These are phyloP conservation scores for Cercospora sp. DNA, from an alignment of 2,329 filamentous ascomycete genomes.

Conservation along the genomic window DNA sequence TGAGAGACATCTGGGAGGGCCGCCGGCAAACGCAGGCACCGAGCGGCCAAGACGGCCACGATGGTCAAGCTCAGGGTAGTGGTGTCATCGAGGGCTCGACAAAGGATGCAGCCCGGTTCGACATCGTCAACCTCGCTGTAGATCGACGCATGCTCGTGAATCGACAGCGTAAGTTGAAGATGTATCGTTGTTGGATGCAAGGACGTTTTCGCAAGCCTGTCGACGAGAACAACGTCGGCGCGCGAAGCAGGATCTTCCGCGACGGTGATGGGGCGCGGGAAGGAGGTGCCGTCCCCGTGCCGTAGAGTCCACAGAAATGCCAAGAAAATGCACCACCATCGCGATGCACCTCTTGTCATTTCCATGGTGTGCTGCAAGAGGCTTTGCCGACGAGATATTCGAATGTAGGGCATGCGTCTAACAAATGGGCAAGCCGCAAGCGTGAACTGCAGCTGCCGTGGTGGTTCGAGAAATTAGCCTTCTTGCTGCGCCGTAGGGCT, in stretches of 20 bases:
- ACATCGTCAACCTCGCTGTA: slow-evolving; percentile 74
- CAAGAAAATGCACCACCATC: background rate
- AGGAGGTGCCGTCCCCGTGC: background rate
- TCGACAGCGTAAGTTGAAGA: slow-evolving; percentile 84
- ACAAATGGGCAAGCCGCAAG: background rate
- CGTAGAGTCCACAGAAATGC: background rate
- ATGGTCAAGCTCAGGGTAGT: slow-evolving; percentile 24
- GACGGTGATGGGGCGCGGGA: background rate
- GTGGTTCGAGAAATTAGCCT: background rate
- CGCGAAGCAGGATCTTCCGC: background rate
- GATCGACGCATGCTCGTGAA: slow-evolving; percentile 92
- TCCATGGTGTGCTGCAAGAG: background rate
- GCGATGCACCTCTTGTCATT: background rate
- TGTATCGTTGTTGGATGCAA: slow-evolving; percentile 98
- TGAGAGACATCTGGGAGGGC: slow-evolving; percentile 74
- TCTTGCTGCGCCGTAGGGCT: slow-evolving; percentile 5
- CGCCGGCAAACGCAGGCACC: background rate
- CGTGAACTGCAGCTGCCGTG: background rate
- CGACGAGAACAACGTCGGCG: background rate
- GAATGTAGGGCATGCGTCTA: background rate
- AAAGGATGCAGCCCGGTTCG: slow-evolving; percentile 46
- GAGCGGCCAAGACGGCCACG: background rate
- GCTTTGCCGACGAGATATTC: background rate
- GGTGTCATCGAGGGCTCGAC: background rate
- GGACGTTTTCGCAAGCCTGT: slow-evolving; percentile 70